Evolutionary conservation across 1,284 basidiomycete species (phyloP), one percentile per base, ranked within the genome.

Genomic region (Puccinia coronata): DNA sequence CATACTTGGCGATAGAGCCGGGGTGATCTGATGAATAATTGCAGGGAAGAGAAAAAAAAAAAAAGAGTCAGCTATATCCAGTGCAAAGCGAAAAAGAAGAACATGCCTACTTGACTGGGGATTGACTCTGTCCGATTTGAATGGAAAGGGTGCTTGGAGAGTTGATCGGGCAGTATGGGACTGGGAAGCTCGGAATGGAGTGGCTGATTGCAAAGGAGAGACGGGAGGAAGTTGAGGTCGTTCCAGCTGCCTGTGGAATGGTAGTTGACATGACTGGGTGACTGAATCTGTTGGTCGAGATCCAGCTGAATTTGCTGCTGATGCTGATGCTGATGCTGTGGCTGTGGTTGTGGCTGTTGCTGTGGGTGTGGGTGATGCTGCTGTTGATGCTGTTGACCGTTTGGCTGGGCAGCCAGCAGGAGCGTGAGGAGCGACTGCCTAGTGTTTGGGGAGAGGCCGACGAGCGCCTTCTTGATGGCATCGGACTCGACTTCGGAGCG

Each of bases 1-100:
- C 43, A 77, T 34, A 39, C 34, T 77, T 25, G 74, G 74, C 28
- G 74, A 77, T 67, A 77, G 34, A 36, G 23, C 36, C n/a, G 57
- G 74, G 16, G 51, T 75, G 57, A 63, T 61, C 73, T 75, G 57
- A 53, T 57, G 4, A 25, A 57, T 28, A 57, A 57, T 57, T 16
- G 34, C 28, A 59, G 28, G 18, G 2, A 67, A 43, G 43, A n/a
- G 28, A 18, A 67, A 31, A 18, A 9, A 57, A 57, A 57, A n/a
- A 23, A 57, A 23, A n/a, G n/a, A 43, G 12, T 67, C n/a, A 67
- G 20, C 14, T 43, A n/a, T 2, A 36, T 20, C 31, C 41, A 20
- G 55, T n/a, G 5, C 9, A 43, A 31, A 41, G 16, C 23, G 9
- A 41, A 43, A 67, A 23, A 1, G 23, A 43, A 67, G 1, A 47